These are phyloP conservation scores for Alternaria longipes DNA, from an alignment of 2,329 filamentous ascomycete species.

Conservation along the genomic window DNA sequence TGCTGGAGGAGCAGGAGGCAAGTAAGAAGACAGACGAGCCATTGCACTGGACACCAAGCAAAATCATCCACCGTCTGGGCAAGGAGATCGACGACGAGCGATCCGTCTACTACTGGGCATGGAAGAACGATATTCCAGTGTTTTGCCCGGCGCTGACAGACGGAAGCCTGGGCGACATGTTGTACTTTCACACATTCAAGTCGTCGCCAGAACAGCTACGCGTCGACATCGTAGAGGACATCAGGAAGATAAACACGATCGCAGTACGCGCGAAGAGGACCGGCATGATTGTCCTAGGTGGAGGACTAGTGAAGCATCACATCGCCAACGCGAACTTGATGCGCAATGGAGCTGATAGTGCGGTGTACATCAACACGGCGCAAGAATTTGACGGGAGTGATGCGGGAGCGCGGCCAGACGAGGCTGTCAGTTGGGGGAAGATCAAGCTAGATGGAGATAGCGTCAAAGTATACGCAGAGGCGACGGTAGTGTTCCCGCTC, in stretches of 20 bases:
- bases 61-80: constrained; percentile 87
- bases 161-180: constrained; percentile 94
- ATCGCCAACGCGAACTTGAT: constrained; percentile 98
- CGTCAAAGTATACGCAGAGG: constrained; percentile 82
- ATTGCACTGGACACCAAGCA: constrained; percentile 92
- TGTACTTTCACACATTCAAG: constrained; percentile 98
- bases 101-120: constrained; percentile 97
- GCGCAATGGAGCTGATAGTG: constrained; percentile 96
- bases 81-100: constrained; percentile 93
- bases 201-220: constrained; percentile 80
- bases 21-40: constrained; percentile 72
- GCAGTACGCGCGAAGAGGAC: constrained; percentile 85
- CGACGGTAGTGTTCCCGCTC: constrained; percentile 72
- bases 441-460: constrained; percentile 88
- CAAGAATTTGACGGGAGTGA: constrained; percentile 98
- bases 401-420: constrained; percentile 91
- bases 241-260: constrained; percentile 90
- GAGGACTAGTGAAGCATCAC: constrained; percentile 96
- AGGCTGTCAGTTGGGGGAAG: constrained; percentile 98
- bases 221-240: constrained; percentile 93
- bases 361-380: constrained; percentile 96
- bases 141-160: constrained; percentile 97
- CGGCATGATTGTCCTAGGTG: constrained; percentile 95
- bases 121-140: constrained; percentile 94
- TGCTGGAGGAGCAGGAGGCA: constrained; percentile 93